phyloP scores from a whole-genome alignment of 1,284 basidiomycete genomes.

The Erythrobasidium hasegawianum region DNA sequence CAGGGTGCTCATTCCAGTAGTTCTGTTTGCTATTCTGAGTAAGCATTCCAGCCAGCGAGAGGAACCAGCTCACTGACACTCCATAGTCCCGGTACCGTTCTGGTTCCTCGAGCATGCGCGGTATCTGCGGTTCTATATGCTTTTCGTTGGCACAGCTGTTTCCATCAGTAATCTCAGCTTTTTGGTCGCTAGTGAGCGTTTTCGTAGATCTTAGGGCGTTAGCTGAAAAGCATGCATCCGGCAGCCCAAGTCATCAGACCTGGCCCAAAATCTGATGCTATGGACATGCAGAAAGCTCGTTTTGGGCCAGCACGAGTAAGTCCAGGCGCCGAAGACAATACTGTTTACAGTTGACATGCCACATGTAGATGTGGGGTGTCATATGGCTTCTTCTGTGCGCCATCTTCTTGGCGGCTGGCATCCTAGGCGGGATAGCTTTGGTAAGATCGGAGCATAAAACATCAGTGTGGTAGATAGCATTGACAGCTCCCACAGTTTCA shows the following conservation, averaged over 20 bases:
- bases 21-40: slow-evolving; percentile 24
- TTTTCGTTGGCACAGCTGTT: slow-evolving; percentile 21
- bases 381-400: slow-evolving; percentile 10
- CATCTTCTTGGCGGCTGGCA: not conserved
- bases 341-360: too few species aligned
- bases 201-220: not conserved
- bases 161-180: slow-evolving; percentile 9
- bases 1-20: slow-evolving; percentile 12
- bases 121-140: slow-evolving; percentile 21
- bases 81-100: slow-evolving; percentile 13
- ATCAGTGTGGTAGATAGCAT: too few species aligned
- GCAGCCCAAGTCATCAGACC: slow-evolving; percentile 8
- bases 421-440: slow-evolving; percentile 3
- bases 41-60: not conserved
- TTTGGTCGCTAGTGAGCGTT: slow-evolving; percentile 2
- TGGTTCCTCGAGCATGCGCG: slow-evolving; percentile 28
- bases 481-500: slow-evolving; percentile 4
- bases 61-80: not conserved
- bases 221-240: not conserved
- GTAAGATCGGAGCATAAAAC: too few species aligned
- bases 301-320: not conserved
- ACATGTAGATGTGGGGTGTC: slow-evolving; percentile 26
- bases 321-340: too few species aligned
- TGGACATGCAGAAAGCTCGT: slow-evolving; percentile 13
- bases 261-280: slow-evolving; percentile 6